Evolutionary conservation across 352 stramenopile species (phyloP).

Genomic region (Phytopythium oedochilum): DNA sequence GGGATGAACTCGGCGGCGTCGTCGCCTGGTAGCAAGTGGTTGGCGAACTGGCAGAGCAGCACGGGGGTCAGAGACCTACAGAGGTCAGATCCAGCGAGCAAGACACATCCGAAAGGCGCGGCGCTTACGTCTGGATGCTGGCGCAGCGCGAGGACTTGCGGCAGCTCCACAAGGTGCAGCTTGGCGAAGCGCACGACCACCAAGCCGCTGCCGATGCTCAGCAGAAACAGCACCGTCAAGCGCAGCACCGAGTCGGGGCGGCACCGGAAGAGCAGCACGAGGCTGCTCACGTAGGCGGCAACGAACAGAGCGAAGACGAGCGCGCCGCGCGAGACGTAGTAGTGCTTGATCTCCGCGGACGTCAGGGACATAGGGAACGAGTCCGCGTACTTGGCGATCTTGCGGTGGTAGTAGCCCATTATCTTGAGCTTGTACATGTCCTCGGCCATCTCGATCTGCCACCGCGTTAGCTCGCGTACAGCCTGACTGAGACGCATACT

Average conservation of each 20-base stretch:
- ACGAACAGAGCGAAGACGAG: slow-evolving; percentile 45
- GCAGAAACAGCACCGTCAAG: slow-evolving; percentile 52
- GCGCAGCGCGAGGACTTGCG: slow-evolving; percentile 57
- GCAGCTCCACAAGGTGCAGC: slow-evolving; percentile 67
- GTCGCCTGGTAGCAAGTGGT: slow-evolving; percentile 20
- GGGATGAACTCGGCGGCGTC: slow-evolving; percentile 37
- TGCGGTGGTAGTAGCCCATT: slow-evolving; percentile 79
- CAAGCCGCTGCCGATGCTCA: slow-evolving; percentile 50
- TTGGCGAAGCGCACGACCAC: slow-evolving; percentile 69
- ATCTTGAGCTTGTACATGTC: slow-evolving; percentile 78
- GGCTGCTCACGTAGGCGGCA: slow-evolving; percentile 27
- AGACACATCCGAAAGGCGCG: neutral
- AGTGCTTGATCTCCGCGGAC: slow-evolving; percentile 34
- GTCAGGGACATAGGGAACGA: slow-evolving; percentile 46
- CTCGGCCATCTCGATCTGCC: slow-evolving; percentile 63
- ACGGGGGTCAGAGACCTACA: neutral
- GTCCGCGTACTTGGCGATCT: slow-evolving; percentile 70
- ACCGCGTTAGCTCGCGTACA: neutral
- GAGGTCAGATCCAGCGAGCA: neutral
- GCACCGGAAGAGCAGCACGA: slow-evolving; percentile 35
- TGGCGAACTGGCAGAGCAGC: slow-evolving; percentile 37
- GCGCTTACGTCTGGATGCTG: slow-evolving; percentile 55
- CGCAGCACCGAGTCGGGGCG: slow-evolving; percentile 23
- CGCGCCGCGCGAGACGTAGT: slow-evolving; percentile 45
- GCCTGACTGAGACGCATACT: neutral